Evolutionary conservation across 2,329 filamentous ascomycete genomes (phyloP).

Genomic region (Emmonsia crescens): DNA sequence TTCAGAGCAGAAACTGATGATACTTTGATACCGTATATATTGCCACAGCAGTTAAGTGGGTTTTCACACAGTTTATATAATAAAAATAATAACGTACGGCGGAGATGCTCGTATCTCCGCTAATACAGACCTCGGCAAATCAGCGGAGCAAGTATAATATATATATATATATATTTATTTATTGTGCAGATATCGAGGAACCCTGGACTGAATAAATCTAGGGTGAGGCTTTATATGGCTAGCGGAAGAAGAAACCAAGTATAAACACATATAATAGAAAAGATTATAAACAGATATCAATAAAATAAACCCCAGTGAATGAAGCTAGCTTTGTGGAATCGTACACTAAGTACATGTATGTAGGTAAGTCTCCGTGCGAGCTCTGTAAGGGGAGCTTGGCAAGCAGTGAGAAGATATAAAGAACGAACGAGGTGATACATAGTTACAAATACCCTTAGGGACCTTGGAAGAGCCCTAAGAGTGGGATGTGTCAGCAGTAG

Average conservation of each 20-base stretch:
- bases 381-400: not conserved
- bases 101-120: not conserved
- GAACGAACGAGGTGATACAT: not conserved
- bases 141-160: not conserved
- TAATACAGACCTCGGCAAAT: not conserved
- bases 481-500: not conserved
- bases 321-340: not conserved
- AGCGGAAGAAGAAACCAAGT: not conserved
- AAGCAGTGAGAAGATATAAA: not conserved
- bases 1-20: not conserved
- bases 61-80: not conserved
- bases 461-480: not conserved
- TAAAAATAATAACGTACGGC: not conserved
- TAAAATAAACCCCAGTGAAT: not conserved
- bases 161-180: too few species aligned
- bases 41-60: not conserved
- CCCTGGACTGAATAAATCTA: not conserved
- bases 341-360: not conserved
- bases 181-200: not conserved
- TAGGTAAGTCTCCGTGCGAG: not conserved
- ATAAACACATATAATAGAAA: not conserved
- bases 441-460: not conserved
- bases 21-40: not conserved
- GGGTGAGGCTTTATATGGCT: not conserved
- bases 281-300: not conserved